Conservation (phyloP, 169 alveolate genomes). For the Cryptosporidium tyzzeri region DNA sequence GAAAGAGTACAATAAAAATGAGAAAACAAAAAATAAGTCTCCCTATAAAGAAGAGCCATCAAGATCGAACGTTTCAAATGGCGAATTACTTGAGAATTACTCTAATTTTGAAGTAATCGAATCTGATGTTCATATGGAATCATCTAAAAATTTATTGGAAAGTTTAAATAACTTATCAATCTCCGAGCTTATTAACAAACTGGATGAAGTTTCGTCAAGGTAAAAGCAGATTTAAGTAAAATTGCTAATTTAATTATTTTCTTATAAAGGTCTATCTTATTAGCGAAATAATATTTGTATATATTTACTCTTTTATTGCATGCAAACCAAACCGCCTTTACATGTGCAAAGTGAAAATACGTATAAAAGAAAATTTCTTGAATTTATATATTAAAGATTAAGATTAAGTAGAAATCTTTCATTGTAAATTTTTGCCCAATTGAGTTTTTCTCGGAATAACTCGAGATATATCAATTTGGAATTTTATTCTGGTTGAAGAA, state of each 20-base stretch:
- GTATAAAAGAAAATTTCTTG: neutral
- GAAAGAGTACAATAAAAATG: constrained; percentile 70
- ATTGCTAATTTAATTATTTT: neutral
- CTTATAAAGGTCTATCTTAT: neutral
- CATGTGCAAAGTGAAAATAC: constrained; percentile 27
- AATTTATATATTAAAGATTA: neutral
- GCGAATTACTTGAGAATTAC: neutral
- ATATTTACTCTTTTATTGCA: constrained; percentile 9
- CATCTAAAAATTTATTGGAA: neutral
- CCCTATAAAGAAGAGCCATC: constrained; percentile 38
- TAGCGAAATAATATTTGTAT: neutral
- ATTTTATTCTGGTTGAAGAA: neutral
- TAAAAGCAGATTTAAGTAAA: neutral
- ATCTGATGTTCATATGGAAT: constrained; percentile 3
- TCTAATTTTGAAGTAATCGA: constrained; percentile 9
- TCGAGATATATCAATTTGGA: neutral
- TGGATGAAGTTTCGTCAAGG: neutral
- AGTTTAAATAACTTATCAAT: constrained; percentile 4
- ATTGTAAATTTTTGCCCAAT: neutral
- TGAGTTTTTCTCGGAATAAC: neutral
- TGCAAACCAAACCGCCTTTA: neutral
- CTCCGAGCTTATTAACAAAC: constrained; percentile 1
- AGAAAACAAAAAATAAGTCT: constrained; percentile 6
- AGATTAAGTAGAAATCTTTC: neutral
- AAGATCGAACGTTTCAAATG: neutral